phyloP scores from a whole-genome alignment of 2,329 filamentous ascomycete genomes.

The Sarocladium brachiariae region DNA sequence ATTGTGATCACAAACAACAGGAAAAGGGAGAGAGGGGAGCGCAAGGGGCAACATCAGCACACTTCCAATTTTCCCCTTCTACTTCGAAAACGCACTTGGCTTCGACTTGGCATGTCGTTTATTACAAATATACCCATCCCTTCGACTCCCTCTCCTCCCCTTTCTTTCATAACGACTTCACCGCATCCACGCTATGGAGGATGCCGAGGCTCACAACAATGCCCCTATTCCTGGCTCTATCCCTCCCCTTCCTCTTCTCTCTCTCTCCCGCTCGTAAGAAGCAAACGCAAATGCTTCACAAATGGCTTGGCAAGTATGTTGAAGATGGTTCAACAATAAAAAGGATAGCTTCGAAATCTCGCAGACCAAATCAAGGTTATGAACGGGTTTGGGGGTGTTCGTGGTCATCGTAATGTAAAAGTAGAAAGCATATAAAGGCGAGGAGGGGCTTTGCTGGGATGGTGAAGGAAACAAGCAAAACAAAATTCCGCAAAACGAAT shows the following conservation, averaged over 20 bases:
- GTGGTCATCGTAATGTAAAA: not conserved
- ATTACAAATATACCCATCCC: slow-evolving; percentile 4
- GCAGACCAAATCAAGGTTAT: slow-evolving; percentile 2
- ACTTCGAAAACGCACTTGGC: not conserved
- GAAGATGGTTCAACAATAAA: no score
- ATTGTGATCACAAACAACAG: no score
- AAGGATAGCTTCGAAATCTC: not conserved
- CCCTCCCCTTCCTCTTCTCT: no score
- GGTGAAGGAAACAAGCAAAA: not conserved
- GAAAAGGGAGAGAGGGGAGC: not conserved
- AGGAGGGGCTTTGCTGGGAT: not conserved
- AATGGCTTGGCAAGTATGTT: not conserved
- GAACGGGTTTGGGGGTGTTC: not conserved
- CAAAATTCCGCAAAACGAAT: not conserved
- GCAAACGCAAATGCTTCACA: not conserved
- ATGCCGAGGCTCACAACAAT: not conserved
- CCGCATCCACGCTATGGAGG: not conserved
- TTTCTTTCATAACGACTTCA: not conserved
- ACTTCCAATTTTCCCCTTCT: not conserved
- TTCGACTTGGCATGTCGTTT: not conserved
- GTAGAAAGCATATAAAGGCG: not conserved
- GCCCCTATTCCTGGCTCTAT: no score
- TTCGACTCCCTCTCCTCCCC: not conserved
- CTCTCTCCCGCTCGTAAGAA: not conserved
- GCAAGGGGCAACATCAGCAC: not conserved